These are phyloP conservation scores for Plasmopara viticola DNA, from an alignment of 352 stramenopile species.

Conservation along the genomic window DNA sequence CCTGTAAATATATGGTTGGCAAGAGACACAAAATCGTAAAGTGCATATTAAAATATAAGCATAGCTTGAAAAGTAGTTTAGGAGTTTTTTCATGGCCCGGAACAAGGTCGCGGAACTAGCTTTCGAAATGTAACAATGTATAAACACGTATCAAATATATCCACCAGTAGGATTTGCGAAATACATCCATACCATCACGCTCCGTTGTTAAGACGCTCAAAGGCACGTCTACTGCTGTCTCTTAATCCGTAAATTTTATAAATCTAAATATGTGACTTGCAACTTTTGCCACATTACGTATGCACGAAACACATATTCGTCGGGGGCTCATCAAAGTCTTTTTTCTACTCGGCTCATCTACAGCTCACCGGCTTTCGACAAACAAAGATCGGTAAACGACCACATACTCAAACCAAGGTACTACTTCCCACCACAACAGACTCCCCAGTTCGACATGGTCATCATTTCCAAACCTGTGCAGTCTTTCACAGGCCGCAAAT, in stretches of 20 bases:
- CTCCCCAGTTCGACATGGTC: constrained; percentile 2
- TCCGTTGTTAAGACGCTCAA: neutral
- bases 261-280: neutral
- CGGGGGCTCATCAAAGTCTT: constrained; percentile 12
- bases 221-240: too few species aligned
- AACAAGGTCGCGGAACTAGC: too few species aligned
- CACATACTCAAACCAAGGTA: constrained; percentile 18
- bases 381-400: constrained; percentile 21
- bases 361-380: constrained; percentile 12
- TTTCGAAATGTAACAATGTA: too few species aligned
- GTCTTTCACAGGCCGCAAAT: constrained; percentile 4
- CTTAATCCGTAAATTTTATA: neutral
- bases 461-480: constrained; percentile 25
- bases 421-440: constrained; percentile 5
- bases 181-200: too few species aligned
- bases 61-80: too few species aligned
- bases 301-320: neutral
- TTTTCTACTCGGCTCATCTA: constrained; percentile 17
- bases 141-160: too few species aligned
- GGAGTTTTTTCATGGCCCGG: too few species aligned
- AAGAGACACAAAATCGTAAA: neutral
- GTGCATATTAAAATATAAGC: too few species aligned
- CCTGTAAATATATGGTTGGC: neutral
- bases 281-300: neutral
- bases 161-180: too few species aligned